Evolutionary conservation across 345 rosid genomes (phyloP).

Genomic region (Lagerstroemia speciosa): DNA sequence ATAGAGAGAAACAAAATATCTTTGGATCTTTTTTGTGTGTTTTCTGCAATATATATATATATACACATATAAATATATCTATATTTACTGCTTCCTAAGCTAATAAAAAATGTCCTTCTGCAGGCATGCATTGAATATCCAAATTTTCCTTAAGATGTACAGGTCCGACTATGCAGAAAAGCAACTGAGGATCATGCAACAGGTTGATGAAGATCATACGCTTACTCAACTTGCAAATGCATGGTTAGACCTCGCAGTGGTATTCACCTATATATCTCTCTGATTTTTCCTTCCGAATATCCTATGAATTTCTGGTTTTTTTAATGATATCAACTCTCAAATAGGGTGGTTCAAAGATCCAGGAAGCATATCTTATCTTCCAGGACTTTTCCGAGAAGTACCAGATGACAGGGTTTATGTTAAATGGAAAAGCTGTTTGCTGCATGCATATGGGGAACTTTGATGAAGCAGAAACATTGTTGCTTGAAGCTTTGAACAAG

Average conservation of each 20-base stretch:
- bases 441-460: constrained; percentile 96
- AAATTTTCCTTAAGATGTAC: constrained; percentile 93
- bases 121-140: constrained; percentile 92
- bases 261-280: constrained; percentile 20
- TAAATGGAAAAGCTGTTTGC: constrained; percentile 91
- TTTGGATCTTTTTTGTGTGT: not conserved
- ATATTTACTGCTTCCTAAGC: not conserved
- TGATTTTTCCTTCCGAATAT: not conserved
- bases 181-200: constrained; percentile 85
- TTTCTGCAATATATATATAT: not conserved
- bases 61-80: not conserved
- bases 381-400: constrained; percentile 95
- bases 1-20: too few species aligned
- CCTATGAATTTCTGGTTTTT: constrained; percentile 6
- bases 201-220: constrained; percentile 92
- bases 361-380: constrained; percentile 94
- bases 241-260: constrained; percentile 91
- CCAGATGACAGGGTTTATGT: constrained; percentile 79
- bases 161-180: constrained; percentile 84
- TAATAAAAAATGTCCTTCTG: constrained; percentile 10
- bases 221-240: constrained; percentile 92
- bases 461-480: constrained; percentile 87
- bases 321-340: constrained; percentile 1
- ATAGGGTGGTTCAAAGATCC: constrained; percentile 92
- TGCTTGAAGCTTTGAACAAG: constrained; percentile 97